phyloP scores from a whole-genome alignment of 345 rosid genomes.

The Gossypium turneri region DNA sequence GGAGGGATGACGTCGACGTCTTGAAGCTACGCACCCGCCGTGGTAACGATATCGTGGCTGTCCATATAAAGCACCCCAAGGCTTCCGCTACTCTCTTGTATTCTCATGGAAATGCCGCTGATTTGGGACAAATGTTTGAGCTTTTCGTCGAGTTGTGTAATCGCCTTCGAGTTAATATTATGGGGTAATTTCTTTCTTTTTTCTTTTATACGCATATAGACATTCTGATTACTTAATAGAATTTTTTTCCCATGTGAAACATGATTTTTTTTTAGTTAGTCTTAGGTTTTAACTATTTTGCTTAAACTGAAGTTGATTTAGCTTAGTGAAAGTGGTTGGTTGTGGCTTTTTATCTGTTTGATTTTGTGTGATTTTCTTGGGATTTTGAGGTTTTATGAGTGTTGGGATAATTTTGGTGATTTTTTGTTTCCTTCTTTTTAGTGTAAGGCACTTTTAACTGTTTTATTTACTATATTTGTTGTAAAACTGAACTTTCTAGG shows the following conservation, averaged over 20 bases:
- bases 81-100: slow-evolving; percentile 71
- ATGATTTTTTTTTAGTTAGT: background rate
- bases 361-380: background rate
- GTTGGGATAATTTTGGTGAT: background rate
- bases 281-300: background rate
- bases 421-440: too few species aligned
- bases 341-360: background rate
- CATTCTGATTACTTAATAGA: too few species aligned
- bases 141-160: slow-evolving; percentile 80
- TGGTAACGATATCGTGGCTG: slow-evolving; percentile 75
- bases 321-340: background rate
- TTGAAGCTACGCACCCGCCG: slow-evolving; percentile 77
- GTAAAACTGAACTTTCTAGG: background rate
- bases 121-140: slow-evolving; percentile 91
- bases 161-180: slow-evolving; percentile 77
- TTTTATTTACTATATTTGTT: too few species aligned
- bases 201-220: background rate
- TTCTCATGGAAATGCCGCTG: slow-evolving; percentile 99
- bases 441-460: too few species aligned
- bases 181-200: slow-evolving; percentile 58
- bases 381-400: background rate
- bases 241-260: background rate
- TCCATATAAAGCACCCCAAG: slow-evolving; percentile 67
- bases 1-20: slow-evolving; percentile 62
- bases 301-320: background rate